Evolutionary conservation across 345 rosid genomes (phyloP).

Genomic region (Mallotus nudiflorus): DNA sequence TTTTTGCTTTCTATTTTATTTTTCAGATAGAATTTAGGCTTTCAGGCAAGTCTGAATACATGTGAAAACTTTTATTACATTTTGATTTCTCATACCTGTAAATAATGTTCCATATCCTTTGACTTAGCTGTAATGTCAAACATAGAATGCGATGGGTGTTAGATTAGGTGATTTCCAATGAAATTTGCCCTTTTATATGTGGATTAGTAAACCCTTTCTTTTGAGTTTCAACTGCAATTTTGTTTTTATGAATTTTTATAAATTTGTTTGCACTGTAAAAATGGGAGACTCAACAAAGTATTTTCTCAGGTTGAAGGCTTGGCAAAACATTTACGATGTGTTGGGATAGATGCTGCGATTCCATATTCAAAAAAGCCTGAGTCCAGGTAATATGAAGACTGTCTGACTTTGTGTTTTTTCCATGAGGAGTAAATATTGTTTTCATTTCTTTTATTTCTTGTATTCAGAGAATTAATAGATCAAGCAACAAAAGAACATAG

Average conservation of each 20-base stretch:
- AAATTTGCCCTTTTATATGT: background rate
- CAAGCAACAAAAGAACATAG: conserved; percentile 75
- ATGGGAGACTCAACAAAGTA: conserved; percentile 19
- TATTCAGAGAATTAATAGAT: conserved; percentile 72
- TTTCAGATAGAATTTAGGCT: background rate
- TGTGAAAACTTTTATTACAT: background rate
- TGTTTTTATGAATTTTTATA: background rate
- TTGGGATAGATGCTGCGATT: conserved; percentile 87
- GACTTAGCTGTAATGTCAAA: background rate
- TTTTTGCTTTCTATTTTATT: background rate
- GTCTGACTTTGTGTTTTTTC: background rate
- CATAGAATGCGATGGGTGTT: background rate
- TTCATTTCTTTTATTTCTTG: conserved; percentile 7
- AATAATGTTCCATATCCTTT: background rate
- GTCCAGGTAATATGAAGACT: conserved; percentile 49
- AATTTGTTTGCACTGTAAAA: background rate
- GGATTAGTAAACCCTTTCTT: background rate
- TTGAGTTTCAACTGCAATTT: background rate
- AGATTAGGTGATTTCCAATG: background rate
- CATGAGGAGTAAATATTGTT: background rate
- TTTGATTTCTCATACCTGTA: too few relatives aligned
- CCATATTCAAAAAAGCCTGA: conserved; percentile 69
- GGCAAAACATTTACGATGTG: conserved; percentile 94
- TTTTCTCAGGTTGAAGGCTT: conserved; percentile 78
- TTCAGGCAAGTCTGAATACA: background rate